Percentiles rank a stretch among this genome's conserved stretches.
These are phyloP conservation scores for Cenchrus fungigraminus DNA, from an alignment of 176 grass and related monocot genomes.

Conservation along the genomic window DNA sequence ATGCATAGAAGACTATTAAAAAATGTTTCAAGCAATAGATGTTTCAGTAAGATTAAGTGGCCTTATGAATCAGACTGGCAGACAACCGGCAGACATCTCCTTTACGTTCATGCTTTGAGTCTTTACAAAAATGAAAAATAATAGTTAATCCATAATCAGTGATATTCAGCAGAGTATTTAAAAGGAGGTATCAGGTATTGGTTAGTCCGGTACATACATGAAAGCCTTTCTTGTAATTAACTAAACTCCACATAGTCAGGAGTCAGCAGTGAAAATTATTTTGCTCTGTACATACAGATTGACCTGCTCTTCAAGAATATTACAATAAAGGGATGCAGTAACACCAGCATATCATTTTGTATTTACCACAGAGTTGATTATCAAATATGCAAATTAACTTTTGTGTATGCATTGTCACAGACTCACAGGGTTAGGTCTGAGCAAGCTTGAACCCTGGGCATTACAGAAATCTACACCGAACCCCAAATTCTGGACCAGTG, in stretches of 20 bases:
- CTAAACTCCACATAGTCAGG: not conserved
- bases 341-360: not conserved
- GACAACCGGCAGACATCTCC: not conserved
- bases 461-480: not conserved
- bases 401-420: too few species aligned
- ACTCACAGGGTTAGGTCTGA: not conserved
- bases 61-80: not conserved
- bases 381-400: not conserved
- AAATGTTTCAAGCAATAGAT: constrained; percentile 1
- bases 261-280: not conserved
- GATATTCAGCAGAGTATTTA: too few species aligned
- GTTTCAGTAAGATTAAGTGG: not conserved
- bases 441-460: not conserved
- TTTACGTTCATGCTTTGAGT: not conserved
- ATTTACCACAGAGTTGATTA: not conserved
- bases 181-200: not conserved
- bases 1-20: constrained; percentile 28
- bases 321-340: not conserved
- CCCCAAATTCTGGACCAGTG: not conserved
- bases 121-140: not conserved
- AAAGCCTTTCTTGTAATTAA: not conserved
- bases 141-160: not conserved
- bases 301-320: not conserved
- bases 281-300: not conserved
- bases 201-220: not conserved